Conservation (phyloP, 2,329 filamentous ascomycete genomes). For the Aureobasidium lini region DNA sequence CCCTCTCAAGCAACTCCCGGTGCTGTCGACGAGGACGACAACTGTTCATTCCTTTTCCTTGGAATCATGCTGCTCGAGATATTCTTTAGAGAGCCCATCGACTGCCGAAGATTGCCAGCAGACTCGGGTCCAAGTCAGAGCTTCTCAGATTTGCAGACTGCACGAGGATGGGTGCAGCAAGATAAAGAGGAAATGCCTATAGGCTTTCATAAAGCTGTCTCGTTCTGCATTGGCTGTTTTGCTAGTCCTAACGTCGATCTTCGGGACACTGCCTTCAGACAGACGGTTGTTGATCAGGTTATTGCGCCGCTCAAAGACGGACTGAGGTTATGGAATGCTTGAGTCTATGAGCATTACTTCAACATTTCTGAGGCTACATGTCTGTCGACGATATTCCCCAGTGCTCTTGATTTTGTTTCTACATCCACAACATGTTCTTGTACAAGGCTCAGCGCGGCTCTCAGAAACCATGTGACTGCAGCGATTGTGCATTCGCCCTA, state of each 20-base stretch:
- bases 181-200: not conserved
- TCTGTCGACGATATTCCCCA: too few species aligned
- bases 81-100: not conserved
- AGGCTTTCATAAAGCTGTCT: not conserved
- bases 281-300: not conserved
- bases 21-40: not conserved
- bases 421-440: too few species aligned
- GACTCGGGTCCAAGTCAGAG: not conserved
- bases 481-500: too few species aligned
- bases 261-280: not conserved
- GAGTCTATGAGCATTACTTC: too few species aligned
- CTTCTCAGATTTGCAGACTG: not conserved
- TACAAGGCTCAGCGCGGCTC: too few species aligned
- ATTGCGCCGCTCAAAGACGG: not conserved
- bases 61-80: slow-evolving; percentile 2
- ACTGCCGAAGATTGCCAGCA: not conserved
- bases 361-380: too few species aligned
- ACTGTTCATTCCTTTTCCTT: not conserved
- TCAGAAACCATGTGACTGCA: too few species aligned
- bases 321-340: not conserved
- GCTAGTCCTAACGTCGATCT: not conserved
- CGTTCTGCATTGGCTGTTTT: not conserved
- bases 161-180: not conserved
- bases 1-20: not conserved
- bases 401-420: too few species aligned